phyloP scores from a whole-genome alignment of 202 grass and related monocot species.

The Cymbopogon flexuosus region DNA sequence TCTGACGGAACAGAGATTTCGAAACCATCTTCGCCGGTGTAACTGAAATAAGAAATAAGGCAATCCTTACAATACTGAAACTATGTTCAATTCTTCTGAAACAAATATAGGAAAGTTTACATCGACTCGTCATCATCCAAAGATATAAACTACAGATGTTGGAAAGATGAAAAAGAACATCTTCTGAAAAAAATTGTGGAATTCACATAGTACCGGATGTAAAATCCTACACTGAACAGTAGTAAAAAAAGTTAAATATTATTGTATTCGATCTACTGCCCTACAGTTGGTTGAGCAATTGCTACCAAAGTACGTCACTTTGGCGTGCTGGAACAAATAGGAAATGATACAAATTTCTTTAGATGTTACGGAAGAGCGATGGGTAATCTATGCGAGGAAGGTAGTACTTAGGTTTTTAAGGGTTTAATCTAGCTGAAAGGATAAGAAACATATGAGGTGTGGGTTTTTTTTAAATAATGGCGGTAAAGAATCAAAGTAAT shows the following conservation, averaged over 20 bases:
- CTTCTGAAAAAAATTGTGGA: not conserved
- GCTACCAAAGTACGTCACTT: not conserved
- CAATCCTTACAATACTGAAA: too few relatives aligned
- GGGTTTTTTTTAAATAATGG: not conserved
- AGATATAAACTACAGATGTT: not conserved
- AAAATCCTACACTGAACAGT: not conserved
- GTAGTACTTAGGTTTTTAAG: not conserved
- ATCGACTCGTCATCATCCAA: not conserved
- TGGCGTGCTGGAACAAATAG: not conserved
- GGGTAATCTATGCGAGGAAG: not conserved
- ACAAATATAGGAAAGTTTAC: not conserved
- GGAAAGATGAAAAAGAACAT: not conserved
- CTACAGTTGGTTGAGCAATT: not conserved
- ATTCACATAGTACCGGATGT: not conserved
- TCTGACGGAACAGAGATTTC: too few relatives aligned
- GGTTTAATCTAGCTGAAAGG: not conserved
- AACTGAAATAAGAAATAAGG: too few relatives aligned
- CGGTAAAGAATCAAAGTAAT: conserved; percentile 15
- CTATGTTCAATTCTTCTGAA: not conserved
- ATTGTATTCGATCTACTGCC: not conserved
- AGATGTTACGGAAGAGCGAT: not conserved
- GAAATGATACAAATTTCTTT: not conserved
- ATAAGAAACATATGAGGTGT: not conserved
- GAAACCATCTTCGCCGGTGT: too few relatives aligned
- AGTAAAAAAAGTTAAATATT: not conserved